A percentile compares a stretch with the other conserved stretches of the same genome.
Conservation (phyloP, 805 yeast species). For the Candida coquimbonensis region DNA sequence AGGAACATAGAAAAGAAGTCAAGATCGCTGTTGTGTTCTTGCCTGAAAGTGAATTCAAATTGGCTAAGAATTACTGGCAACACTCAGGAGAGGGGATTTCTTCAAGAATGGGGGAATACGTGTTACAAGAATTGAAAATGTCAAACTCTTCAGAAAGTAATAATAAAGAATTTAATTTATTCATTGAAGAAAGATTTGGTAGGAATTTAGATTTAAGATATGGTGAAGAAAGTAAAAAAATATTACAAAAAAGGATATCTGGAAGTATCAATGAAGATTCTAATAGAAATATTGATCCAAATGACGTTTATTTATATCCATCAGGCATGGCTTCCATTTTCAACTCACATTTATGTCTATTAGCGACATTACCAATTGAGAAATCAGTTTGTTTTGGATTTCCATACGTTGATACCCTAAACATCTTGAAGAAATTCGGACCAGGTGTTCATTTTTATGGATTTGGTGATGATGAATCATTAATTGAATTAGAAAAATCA, state of each 20-base stretch:
- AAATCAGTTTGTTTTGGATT: conserved; percentile 93
- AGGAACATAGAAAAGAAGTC: conserved; percentile 53
- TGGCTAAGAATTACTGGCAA: conserved; percentile 92
- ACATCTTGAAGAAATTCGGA: conserved; percentile 82
- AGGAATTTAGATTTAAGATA: conserved; percentile 73
- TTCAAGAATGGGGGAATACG: conserved; percentile 82
- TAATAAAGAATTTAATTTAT: conserved; percentile 20
- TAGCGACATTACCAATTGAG: conserved; percentile 24
- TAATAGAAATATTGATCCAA: conserved; percentile 28
- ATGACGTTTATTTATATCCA: conserved; percentile 79
- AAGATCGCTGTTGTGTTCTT: conserved; percentile 68
- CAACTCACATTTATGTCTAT: conserved; percentile 60
- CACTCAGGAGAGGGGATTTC: conserved; percentile 97
- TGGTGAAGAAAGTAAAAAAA: conserved; percentile 67
- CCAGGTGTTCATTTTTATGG: conserved; percentile 87
- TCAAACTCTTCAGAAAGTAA: conserved; percentile 24
- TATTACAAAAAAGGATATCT: conserved; percentile 70
- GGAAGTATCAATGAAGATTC: conserved; percentile 32
- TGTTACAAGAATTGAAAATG: conserved; percentile 50
- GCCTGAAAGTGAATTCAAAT: conserved; percentile 51
- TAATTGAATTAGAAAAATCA: conserved; percentile 55
- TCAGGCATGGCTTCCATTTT: conserved; percentile 92
- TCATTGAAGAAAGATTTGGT: conserved; percentile 88
- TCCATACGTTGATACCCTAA: conserved; percentile 90
- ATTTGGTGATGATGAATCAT: conserved; percentile 65